A percentile compares a stretch with the other conserved stretches of the same genome.
Conservation (phyloP, 1,284 basidiomycete species). For the Neotropicomus parvogracilis region DNA sequence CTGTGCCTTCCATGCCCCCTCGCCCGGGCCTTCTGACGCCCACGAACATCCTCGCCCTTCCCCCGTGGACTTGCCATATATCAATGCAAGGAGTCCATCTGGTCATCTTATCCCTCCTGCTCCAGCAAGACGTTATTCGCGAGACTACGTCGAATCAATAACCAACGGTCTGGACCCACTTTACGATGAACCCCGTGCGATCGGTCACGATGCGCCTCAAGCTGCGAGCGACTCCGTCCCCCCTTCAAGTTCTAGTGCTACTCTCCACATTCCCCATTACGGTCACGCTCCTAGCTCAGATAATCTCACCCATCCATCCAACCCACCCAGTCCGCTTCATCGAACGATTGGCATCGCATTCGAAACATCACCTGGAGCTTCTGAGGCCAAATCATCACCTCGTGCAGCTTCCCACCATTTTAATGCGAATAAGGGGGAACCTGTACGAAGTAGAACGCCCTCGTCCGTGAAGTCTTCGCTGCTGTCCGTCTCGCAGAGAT, state of each 20-base stretch:
- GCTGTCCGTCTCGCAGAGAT: constrained; percentile 14
- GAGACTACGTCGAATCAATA: constrained; percentile 7
- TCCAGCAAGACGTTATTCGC: constrained; percentile 14
- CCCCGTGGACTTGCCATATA: constrained; percentile 19
- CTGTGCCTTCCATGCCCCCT: constrained; percentile 23
- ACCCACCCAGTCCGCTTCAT: constrained; percentile 2
- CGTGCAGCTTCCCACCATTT: not conserved
- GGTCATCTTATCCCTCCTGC: constrained; percentile 23
- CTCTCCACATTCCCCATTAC: not conserved
- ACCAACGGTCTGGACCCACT: constrained; percentile 15
- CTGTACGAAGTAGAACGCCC: constrained; percentile 8
- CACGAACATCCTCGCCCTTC: constrained; percentile 9
- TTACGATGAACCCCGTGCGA: constrained; percentile 16
- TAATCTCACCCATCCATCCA: not conserved
- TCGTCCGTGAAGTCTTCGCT: constrained; percentile 17
- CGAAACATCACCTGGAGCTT: not conserved
- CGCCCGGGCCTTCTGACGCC: not conserved
- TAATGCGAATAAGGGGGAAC: not conserved
- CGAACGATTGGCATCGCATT: not conserved
- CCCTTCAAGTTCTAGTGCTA: constrained; percentile 5
- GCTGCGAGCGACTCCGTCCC: not conserved
- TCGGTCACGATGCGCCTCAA: not conserved
- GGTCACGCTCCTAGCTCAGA: not conserved
- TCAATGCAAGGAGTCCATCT: constrained; percentile 21
- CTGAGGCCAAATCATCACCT: not conserved